Percentiles rank a stretch among this genome's conserved stretches.
Conservation (phyloP, 2,329 filamentous ascomycete genomes). For the Calonectria ilicicola region DNA sequence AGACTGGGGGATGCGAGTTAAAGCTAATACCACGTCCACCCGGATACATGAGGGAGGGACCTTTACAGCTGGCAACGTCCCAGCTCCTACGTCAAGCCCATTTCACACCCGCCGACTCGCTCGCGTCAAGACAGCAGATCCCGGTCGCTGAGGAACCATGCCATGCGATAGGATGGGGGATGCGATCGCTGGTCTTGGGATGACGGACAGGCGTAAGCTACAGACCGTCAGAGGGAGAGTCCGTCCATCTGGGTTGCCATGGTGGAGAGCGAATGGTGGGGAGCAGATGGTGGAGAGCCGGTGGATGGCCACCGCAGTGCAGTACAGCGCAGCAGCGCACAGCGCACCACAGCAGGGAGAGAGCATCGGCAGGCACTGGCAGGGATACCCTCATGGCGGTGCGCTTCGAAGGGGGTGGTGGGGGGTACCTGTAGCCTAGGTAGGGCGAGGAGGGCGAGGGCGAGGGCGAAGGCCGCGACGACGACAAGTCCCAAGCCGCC, state of each 20-base stretch:
- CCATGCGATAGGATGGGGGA: conserved; percentile 19
- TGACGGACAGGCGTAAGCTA: conserved; percentile 3
- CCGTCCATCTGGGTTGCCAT: conserved; percentile 17
- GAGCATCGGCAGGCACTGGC: conserved; percentile 8
- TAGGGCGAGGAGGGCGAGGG: background rate
- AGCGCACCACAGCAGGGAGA: conserved; percentile 2
- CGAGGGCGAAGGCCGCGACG: background rate
- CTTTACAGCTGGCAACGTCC: conserved; percentile 19
- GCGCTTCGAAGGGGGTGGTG: background rate
- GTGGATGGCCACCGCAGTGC: conserved; percentile 1
- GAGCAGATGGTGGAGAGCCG: background rate
- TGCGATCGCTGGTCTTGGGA: conserved; percentile 17
- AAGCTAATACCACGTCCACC: conserved; percentile 8
- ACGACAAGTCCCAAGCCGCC: background rate
- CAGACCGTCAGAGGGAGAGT: background rate
- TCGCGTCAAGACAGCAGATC: conserved; percentile 12
- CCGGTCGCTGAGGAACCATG: conserved; percentile 21
- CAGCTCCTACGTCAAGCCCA: conserved; percentile 19
- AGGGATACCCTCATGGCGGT: conserved; percentile 1
- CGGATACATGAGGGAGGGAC: conserved; percentile 10
- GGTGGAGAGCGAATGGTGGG: conserved; percentile 15
- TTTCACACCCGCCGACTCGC: conserved; percentile 17
- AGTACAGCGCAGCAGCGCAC: conserved; percentile 7
- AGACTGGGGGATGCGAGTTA: conserved; percentile 17
- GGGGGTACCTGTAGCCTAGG: background rate